Base-by-base conservation (phyloP, 305 asterid species). In the Fraxinus greggii region DNA sequence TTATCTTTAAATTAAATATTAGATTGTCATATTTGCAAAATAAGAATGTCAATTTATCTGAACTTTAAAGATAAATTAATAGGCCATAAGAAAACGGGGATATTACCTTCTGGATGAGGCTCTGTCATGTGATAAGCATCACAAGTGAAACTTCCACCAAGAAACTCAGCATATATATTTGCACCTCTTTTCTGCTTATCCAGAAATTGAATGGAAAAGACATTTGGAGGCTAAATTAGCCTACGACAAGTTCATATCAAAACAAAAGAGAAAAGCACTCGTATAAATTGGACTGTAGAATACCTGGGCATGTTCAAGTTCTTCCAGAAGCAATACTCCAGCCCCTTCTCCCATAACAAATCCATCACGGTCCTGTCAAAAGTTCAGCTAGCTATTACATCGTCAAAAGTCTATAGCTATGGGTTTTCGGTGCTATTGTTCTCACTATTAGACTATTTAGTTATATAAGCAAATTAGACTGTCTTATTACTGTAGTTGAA, bases 271-370 rank as follows among this genome's bases (percentile, higher is more conserved):
- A 63, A 48, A 23, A 23, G 26, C 17, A 51, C 15, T 75, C 76
- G 6, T 79, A 83, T 12, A 72, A 35, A 65, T 40, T 59, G 54
- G 31, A 32, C 73, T 76, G 61, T 78, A 15, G 51, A 38, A 83
- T 80, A 93, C 98, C 98, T 92, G 88, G 35, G 98, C 98, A 90
- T 94, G 98, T 86, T 94, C 98, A 84, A 94, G 97, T 87, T 94
- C 98, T 87, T 94, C 98, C 85, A 94, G 80, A 5, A 94, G 96
- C 90, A 94, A 89, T 79, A 94, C 98, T 81, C 97, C 97, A 84
- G 97, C 91, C 75, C 98, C 98, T 93, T 94, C 98, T 78, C 98
- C 98, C 97, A 94, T 92, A 48, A 94, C 98, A 89, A 94, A 94
- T 80, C 97, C 98, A 88, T 94, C 98, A 33, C 98, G 98, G 87